Evolutionary conservation across 352 stramenopile species (phyloP).

Genomic region (Phytophthora ramorum): DNA sequence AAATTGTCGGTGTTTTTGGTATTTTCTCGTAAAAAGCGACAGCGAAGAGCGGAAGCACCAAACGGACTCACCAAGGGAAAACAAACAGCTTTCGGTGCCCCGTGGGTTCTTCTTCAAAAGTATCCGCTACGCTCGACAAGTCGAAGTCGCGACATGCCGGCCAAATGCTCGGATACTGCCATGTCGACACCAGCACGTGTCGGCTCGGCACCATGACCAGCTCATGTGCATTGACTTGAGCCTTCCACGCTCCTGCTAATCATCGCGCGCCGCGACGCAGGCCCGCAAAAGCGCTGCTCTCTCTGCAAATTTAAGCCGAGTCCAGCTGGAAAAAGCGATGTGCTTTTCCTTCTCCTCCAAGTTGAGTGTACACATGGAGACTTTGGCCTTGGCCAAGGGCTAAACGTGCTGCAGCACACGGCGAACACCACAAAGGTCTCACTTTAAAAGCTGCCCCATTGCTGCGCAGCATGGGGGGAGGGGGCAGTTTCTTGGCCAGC

Average conservation of each 20-base stretch:
- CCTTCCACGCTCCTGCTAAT: conserved; percentile 11
- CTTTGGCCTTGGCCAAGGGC: not conserved
- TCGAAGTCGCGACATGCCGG: conserved; percentile 32
- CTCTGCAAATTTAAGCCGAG: conserved; percentile 15
- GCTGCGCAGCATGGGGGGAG: conserved; percentile 19
- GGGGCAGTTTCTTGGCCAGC: conserved; percentile 23
- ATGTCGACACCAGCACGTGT: conserved; percentile 29
- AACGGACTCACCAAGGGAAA: conserved; percentile 2
- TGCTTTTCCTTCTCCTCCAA: conserved; percentile 6
- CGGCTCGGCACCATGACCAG: conserved; percentile 8
- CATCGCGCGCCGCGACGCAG: conserved; percentile 5
- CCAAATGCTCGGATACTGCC: conserved; percentile 16
- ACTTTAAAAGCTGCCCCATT: conserved; percentile 15
- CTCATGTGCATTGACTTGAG: not conserved
- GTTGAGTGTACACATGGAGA: conserved; percentile 21
- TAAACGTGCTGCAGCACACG: conserved; percentile 12
- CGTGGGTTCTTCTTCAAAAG: conserved; percentile 22
- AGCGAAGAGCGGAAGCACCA: conserved; percentile 3
- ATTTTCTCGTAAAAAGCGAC: conserved; percentile 10
- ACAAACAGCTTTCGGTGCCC: not conserved
- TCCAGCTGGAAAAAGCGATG: conserved; percentile 20
- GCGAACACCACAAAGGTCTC: not conserved
- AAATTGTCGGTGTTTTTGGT: no score
- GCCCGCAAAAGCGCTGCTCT: conserved; percentile 14
- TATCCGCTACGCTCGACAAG: conserved; percentile 34